These are phyloP conservation scores for Earliella scabrosa DNA, from an alignment of 1,284 basidiomycete species.

Conservation along the genomic window DNA sequence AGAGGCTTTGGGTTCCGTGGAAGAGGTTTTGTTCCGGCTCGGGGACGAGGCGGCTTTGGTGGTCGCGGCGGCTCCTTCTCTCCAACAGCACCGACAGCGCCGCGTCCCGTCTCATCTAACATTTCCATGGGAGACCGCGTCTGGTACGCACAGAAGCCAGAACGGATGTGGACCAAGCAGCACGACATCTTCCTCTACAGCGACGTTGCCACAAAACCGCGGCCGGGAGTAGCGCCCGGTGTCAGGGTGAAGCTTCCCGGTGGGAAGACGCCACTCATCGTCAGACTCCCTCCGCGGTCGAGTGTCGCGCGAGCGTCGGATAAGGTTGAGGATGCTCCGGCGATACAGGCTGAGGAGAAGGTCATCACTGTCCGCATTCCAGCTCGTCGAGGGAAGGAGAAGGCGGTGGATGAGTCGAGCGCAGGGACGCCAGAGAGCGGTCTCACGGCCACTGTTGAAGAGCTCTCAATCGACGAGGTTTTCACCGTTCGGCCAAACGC, in stretches of 20 bases:
- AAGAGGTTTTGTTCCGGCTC: constrained; percentile 39
- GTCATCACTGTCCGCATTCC: constrained; percentile 61
- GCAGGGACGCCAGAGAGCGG: constrained; percentile 29
- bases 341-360: constrained; percentile 43
- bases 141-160: constrained; percentile 77
- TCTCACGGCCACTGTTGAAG: constrained; percentile 38
- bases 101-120: constrained; percentile 31
- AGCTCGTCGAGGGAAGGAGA: constrained; percentile 39
- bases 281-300: constrained; percentile 32
- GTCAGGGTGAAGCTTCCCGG: constrained; percentile 69
- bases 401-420: constrained; percentile 19
- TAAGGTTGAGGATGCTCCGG: constrained; percentile 9
- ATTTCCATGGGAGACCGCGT: constrained; percentile 47
- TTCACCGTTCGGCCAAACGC: constrained; percentile 57
- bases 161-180: constrained; percentile 80
- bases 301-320: constrained; percentile 11
- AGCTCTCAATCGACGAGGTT: constrained; percentile 53
- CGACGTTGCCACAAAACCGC: constrained; percentile 60
- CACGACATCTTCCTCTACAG: constrained; percentile 72
- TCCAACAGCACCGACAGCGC: constrained; percentile 20
- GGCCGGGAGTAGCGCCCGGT: constrained; percentile 53
- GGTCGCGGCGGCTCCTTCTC: constrained; percentile 32
- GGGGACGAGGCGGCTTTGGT: constrained; percentile 50
- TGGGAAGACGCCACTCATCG: constrained; percentile 32
- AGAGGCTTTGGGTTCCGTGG: constrained; percentile 40